phyloP scores from a whole-genome alignment of 2,329 filamentous ascomycete species.

The Xenoacremonium recifei region DNA sequence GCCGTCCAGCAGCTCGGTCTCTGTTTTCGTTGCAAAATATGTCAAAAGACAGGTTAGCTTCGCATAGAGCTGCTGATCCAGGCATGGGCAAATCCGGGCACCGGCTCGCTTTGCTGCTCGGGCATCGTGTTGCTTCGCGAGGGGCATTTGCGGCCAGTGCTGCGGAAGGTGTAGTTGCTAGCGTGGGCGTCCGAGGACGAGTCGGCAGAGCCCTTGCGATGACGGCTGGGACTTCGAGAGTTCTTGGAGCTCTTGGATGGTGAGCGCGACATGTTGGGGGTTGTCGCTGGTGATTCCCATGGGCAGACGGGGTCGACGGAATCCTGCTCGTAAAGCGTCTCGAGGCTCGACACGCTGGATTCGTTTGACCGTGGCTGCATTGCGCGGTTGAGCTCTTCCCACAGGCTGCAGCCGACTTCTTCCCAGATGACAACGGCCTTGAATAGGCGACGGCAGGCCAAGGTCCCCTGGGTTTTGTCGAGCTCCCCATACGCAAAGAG shows the following conservation, averaged over 20 bases:
- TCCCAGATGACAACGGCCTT: conserved; percentile 39
- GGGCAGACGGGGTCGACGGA: background rate
- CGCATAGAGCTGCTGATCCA: no score
- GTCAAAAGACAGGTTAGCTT: no score
- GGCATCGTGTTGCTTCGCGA: no score
- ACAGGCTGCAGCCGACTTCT: conserved; percentile 34
- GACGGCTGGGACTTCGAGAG: no score
- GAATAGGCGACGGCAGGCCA: conserved; percentile 35
- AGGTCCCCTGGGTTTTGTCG: conserved; percentile 33
- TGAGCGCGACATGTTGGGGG: background rate
- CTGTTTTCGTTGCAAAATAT: no score
- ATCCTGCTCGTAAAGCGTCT: background rate
- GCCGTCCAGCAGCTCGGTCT: no score
- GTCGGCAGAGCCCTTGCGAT: no score
- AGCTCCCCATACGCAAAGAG: conserved; percentile 32
- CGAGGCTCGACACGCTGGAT: background rate
- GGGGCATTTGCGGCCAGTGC: no score
- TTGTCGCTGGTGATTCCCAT: background rate
- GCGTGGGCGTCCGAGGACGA: no score
- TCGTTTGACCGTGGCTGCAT: conserved; percentile 1
- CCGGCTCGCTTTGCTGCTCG: no score
- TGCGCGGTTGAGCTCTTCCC: conserved; percentile 26
- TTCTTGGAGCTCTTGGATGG: background rate
- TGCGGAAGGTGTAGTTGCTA: no score
- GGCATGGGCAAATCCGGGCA: no score